phyloP scores from a whole-genome alignment of 2,329 filamentous ascomycete species.

The Harringtonia aguacate region DNA sequence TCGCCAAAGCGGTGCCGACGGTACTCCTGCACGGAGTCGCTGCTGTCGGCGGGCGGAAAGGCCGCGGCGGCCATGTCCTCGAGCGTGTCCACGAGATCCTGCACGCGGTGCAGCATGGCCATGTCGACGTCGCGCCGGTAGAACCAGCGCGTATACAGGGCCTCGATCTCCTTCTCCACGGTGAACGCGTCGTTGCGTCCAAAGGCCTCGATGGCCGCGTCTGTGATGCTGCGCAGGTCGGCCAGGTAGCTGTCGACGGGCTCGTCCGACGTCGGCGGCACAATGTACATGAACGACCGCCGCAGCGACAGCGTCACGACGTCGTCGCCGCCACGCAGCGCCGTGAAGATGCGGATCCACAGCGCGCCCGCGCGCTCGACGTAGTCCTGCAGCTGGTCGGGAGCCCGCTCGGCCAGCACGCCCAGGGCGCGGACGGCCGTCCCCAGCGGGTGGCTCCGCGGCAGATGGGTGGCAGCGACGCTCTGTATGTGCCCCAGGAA shows the following conservation, averaged over 20 bases:
- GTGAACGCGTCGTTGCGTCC: neutral
- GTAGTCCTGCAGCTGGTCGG: neutral
- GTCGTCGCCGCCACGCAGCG: neutral
- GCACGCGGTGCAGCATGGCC: neutral
- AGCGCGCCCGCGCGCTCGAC: neutral
- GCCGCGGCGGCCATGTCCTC: neutral
- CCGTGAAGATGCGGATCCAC: neutral
- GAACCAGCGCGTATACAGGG: neutral
- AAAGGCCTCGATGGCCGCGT: neutral
- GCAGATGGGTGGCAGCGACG: neutral
- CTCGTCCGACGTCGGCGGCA: neutral
- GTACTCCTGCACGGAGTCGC: too few species aligned
- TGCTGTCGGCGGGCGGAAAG: too few species aligned
- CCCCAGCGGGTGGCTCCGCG: neutral
- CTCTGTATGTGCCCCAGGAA: neutral
- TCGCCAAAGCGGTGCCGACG: too few species aligned
- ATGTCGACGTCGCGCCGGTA: neutral
- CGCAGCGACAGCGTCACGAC: neutral
- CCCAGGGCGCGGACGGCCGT: neutral
- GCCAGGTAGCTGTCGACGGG: neutral
- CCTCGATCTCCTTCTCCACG: neutral
- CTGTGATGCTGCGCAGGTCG: neutral
- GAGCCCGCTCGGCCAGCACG: neutral
- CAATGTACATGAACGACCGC: neutral
- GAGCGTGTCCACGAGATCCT: neutral